A percentile compares a stretch with the other conserved stretches of the same genome.
phyloP scores from a whole-genome alignment of 2,329 filamentous ascomycete species.

The Fusarium mexicanum region DNA sequence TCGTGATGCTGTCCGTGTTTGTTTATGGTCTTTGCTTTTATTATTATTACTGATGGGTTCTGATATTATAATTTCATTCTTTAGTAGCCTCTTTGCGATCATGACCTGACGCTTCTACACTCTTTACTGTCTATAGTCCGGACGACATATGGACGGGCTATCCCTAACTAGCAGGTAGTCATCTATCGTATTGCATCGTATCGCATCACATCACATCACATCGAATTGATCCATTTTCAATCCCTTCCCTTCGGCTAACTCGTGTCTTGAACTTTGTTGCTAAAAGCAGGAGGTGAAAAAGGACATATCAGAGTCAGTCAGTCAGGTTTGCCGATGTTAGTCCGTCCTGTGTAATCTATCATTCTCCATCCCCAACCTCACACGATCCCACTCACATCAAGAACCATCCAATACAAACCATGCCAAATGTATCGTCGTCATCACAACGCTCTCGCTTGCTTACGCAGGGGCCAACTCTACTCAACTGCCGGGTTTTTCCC shows the following conservation, averaged over 20 bases:
- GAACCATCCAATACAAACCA: constrained; percentile 13
- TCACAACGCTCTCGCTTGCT: constrained; percentile 15
- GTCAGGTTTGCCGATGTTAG: constrained; percentile 9
- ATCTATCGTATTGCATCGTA: constrained; percentile 5
- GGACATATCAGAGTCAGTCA: not conserved
- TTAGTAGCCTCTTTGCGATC: not conserved
- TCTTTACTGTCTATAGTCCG: constrained; percentile 1
- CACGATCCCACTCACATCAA: constrained; percentile 12
- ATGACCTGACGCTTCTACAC: constrained; percentile 4
- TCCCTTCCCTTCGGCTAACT: constrained; percentile 15
- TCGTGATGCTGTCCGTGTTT: constrained; percentile 11
- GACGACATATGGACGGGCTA: constrained; percentile 22
- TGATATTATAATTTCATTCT: not conserved
- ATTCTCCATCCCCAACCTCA: not conserved
- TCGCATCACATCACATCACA: not conserved
- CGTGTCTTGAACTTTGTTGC: constrained; percentile 4
- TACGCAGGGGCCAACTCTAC: constrained; percentile 16
- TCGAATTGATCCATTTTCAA: not conserved
- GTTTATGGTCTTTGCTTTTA: constrained; percentile 17
- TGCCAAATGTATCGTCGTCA: constrained; percentile 7
- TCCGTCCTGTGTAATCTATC: constrained; percentile 8
- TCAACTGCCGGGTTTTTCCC: constrained; percentile 25
- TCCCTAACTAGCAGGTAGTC: constrained; percentile 14
- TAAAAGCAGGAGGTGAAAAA: not conserved
- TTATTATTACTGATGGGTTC: constrained; percentile 14